A percentile compares a stretch with the other conserved stretches of the same genome.
Conservation (phyloP, 805 yeast species). For the Candida yuanshanica region DNA sequence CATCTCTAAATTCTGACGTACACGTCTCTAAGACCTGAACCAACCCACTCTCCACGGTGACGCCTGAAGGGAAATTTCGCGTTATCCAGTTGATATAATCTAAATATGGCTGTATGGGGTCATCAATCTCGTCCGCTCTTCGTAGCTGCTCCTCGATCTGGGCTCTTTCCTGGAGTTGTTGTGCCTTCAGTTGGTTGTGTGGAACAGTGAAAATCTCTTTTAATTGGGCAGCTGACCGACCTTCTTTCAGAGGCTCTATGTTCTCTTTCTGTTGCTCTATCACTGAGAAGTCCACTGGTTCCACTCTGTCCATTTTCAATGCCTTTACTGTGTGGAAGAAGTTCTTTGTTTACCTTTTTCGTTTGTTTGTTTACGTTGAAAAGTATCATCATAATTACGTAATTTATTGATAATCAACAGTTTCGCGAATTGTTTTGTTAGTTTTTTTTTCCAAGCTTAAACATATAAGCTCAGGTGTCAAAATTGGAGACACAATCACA, state of each 20-base stretch:
- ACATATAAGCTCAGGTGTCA: too few relatives aligned
- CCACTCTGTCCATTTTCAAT: too few relatives aligned
- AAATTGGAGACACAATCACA: too few relatives aligned
- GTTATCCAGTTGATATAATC: constrained; percentile 73
- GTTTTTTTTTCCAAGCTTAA: too few relatives aligned
- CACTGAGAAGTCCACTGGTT: constrained; percentile 30
- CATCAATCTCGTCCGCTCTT: constrained; percentile 62
- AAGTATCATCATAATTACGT: too few relatives aligned
- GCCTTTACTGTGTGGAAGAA: too few relatives aligned
- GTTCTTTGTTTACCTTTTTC: too few relatives aligned
- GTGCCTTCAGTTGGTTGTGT: constrained; percentile 22
- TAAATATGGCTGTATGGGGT: constrained; percentile 73
- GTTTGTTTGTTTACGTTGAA: too few relatives aligned
- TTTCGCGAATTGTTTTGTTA: too few relatives aligned
- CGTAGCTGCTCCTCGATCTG: constrained; percentile 45
- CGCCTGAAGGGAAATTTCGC: constrained; percentile 56
- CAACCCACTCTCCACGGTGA: constrained; percentile 58
- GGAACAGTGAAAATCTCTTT: constrained; percentile 35
- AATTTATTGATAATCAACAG: too few relatives aligned
- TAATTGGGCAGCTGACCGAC: constrained; percentile 61
- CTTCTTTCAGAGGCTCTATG: constrained; percentile 58
- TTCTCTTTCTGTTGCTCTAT: constrained; percentile 72
- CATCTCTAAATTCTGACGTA: constrained; percentile 61
- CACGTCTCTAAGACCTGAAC: constrained; percentile 63
- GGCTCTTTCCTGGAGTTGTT: constrained; percentile 32